Conservation (phyloP, 129 eudicot genomes). For the Artemisia argyi region DNA sequence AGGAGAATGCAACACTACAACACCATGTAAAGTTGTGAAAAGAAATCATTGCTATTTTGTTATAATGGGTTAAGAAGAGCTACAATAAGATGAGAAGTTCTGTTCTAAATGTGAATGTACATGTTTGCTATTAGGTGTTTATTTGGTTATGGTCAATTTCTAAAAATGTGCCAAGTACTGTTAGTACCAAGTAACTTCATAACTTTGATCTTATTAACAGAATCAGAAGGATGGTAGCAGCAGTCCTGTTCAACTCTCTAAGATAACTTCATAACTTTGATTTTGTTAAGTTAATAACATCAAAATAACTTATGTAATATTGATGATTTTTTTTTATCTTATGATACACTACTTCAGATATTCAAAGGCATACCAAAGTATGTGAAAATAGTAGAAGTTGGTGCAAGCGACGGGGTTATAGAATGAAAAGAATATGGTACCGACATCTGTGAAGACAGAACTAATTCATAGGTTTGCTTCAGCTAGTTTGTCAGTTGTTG, state of each 20-base stretch:
- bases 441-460: constrained; percentile 72
- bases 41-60: too few species aligned
- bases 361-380: constrained; percentile 59
- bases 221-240: constrained; percentile 67
- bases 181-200: too few species aligned
- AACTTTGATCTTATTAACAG: too few species aligned
- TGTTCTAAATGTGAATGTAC: too few species aligned
- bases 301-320: not conserved
- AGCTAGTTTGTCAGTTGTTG: constrained; percentile 74
- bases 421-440: constrained; percentile 67
- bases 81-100: too few species aligned
- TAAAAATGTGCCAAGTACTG: too few species aligned
- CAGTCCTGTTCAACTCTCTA: constrained; percentile 96
- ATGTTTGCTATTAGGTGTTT: too few species aligned
- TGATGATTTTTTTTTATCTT: constrained; percentile 1
- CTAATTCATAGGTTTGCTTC: constrained; percentile 66
- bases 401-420: constrained; percentile 93
- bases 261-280: constrained; percentile 39
- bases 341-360: constrained; percentile 31
- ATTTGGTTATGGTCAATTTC: too few species aligned
- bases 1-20: too few species aligned
- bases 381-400: constrained; percentile 95
- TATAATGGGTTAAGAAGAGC: too few species aligned
- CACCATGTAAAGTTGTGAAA: too few species aligned
- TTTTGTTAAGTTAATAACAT: too few species aligned